Conservation (phyloP, 2,329 filamentous ascomycete genomes). For the Verticillium dahliae region DNA sequence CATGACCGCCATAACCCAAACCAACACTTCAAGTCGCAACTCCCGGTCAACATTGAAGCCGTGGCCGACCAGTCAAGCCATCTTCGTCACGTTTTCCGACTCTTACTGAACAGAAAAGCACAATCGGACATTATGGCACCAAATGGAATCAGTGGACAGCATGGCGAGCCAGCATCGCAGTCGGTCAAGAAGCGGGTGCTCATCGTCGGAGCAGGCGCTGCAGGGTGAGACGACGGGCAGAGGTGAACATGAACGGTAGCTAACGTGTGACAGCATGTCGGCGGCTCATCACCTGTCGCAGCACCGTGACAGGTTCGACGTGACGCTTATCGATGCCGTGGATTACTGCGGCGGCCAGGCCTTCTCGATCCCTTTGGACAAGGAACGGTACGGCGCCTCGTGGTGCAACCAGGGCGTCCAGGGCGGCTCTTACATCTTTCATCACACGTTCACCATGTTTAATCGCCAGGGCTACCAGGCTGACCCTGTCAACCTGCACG, state of each 20-base stretch:
- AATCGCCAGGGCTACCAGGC: constrained; percentile 41
- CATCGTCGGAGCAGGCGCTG: constrained; percentile 33
- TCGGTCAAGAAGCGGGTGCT: constrained; percentile 24
- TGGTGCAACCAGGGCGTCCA: constrained; percentile 61
- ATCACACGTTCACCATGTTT: constrained; percentile 58
- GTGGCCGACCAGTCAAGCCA: not conserved
- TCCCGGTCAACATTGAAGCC: not conserved
- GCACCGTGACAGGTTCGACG: constrained; percentile 52
- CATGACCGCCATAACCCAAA: not conserved
- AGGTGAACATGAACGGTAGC: not conserved
- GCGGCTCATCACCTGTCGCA: constrained; percentile 53
- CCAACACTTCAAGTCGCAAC: not conserved
- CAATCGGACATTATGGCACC: not conserved
- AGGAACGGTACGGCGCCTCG: constrained; percentile 49
- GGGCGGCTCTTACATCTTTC: constrained; percentile 52
- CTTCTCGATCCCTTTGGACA: constrained; percentile 54
- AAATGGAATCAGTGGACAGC: not conserved
- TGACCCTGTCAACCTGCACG: constrained; percentile 49
- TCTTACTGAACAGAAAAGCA: too few species aligned
- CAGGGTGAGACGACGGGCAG: constrained; percentile 19
- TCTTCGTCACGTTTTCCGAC: not conserved
- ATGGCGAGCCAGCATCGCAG: not conserved
- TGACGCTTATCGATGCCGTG: constrained; percentile 50
- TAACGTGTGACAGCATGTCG: constrained; percentile 33
- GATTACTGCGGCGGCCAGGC: constrained; percentile 57